phyloP scores from a whole-genome alignment of 768 basidiomycete genomes.

The Naganishia friedmannii region DNA sequence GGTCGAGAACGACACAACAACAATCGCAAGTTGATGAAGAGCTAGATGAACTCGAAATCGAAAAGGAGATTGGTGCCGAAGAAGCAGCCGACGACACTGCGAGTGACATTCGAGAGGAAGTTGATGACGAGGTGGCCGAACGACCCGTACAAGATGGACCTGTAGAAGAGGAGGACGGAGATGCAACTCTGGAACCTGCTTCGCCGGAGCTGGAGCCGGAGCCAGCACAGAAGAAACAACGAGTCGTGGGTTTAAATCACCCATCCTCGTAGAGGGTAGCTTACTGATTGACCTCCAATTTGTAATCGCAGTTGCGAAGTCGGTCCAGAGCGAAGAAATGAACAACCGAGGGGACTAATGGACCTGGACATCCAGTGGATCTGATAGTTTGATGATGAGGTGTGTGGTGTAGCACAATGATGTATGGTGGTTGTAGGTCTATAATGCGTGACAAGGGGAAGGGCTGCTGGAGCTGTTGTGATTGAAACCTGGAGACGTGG shows the following conservation, averaged over 20 bases:
- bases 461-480: too few species aligned
- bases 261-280: not conserved
- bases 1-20: not conserved
- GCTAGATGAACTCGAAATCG: constrained; percentile 18
- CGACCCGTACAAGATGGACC: not conserved
- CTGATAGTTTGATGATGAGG: too few species aligned
- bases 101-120: constrained; percentile 1
- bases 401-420: too few species aligned
- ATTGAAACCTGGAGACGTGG: too few species aligned
- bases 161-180: not conserved
- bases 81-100: not conserved
- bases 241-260: not conserved
- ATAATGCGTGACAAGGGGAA: too few species aligned
- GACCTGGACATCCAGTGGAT: not conserved
- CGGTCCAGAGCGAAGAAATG: not conserved
- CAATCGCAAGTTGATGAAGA: constrained; percentile 6
- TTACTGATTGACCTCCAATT: not conserved
- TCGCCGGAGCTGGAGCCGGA: too few species aligned
- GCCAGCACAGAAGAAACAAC: constrained; percentile 1
- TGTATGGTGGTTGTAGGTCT: too few species aligned
- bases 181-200: not conserved
- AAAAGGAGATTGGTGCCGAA: not conserved
- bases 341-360: not conserved
- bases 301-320: not conserved
- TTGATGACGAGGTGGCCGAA: not conserved